Conservation (phyloP, 1,284 basidiomycete species). For the Puccinia hordei region DNA sequence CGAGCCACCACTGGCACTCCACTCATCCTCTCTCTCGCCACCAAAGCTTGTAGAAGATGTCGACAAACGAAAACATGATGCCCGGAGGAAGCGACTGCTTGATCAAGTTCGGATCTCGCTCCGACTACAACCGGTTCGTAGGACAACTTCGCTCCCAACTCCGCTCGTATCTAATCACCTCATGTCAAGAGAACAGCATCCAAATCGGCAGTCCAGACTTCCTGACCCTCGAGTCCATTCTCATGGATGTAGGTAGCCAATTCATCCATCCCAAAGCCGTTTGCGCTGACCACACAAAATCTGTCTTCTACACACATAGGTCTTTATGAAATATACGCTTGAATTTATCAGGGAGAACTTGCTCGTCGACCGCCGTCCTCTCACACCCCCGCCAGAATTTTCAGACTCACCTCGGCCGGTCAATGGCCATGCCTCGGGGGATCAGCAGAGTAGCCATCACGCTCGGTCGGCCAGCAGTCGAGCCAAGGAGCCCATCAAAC, state of each 20-base stretch:
- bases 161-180: conserved; percentile 14
- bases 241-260: conserved; percentile 27
- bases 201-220: conserved; percentile 26
- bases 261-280: background rate
- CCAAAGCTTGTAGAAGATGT: background rate
- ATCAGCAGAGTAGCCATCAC: background rate
- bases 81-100: conserved; percentile 13
- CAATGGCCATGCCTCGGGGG: background rate
- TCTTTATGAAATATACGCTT: conserved; percentile 41
- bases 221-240: conserved; percentile 2
- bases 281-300: conserved; percentile 1
- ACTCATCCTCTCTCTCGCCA: no score
- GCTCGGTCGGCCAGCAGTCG: background rate
- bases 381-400: conserved; percentile 24
- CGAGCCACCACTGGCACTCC: no score
- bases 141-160: conserved; percentile 20
- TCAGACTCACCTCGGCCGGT: background rate
- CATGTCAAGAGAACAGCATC: conserved; percentile 32
- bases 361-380: conserved; percentile 11
- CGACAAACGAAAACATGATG: conserved; percentile 13
- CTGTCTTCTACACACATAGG: conserved; percentile 1
- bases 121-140: conserved; percentile 29
- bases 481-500: conserved; percentile 3
- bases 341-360: conserved; percentile 40
- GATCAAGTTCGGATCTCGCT: conserved; percentile 24